These are phyloP conservation scores for Botrytis galanthina DNA, from an alignment of 2,329 filamentous ascomycete genomes.

Conservation along the genomic window DNA sequence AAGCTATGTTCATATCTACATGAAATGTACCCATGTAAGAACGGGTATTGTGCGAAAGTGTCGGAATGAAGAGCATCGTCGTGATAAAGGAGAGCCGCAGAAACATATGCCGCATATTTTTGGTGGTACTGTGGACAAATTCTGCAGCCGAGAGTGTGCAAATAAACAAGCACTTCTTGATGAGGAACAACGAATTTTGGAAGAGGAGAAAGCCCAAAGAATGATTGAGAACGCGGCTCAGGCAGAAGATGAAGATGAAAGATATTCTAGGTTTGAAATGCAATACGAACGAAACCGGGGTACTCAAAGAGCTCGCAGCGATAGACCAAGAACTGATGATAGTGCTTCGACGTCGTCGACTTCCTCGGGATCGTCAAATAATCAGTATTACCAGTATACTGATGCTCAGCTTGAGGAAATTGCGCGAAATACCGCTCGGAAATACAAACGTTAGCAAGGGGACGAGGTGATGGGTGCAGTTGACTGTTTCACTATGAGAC, in stretches of 20 bases:
- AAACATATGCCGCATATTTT: neutral
- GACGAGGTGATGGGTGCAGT: neutral
- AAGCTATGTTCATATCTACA: neutral
- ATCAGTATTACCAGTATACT: neutral
- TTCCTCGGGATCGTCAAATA: neutral
- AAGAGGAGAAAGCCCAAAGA: neutral
- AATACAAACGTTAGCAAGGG: neutral
- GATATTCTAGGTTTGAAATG: neutral
- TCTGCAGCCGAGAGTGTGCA: neutral
- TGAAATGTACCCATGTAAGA: neutral
- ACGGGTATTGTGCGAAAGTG: neutral
- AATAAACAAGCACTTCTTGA: neutral
- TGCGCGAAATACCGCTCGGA: neutral
- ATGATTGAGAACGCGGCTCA: neutral
- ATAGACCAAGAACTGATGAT: neutral
- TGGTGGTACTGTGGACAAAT: neutral
- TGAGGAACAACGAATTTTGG: neutral
- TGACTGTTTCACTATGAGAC: neutral
- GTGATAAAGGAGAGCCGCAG: rapidly evolving
- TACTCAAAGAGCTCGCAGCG: neutral
- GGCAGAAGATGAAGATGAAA: neutral
- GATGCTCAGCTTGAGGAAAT: neutral
- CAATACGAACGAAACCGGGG: neutral
- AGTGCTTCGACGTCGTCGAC: neutral
- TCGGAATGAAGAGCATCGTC: rapidly evolving